Conservation (phyloP, 1,284 basidiomycete species). For the Sanghuangporus baumii region DNA sequence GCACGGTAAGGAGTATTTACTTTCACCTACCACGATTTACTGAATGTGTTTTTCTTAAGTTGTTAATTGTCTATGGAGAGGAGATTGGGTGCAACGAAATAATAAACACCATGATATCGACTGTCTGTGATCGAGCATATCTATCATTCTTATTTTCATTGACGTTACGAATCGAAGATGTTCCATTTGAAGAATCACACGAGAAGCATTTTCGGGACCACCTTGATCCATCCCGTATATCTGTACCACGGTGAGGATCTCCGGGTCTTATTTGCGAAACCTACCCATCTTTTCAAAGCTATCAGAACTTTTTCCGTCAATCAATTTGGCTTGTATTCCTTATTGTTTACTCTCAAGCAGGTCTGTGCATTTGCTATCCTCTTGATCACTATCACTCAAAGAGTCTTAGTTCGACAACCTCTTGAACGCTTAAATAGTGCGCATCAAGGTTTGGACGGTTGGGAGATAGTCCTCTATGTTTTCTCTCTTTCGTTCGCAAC, state of each 20-base stretch:
- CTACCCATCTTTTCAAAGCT: slow-evolving; percentile 34
- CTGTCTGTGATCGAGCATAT: slow-evolving; percentile 38
- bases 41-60: slow-evolving; percentile 35
- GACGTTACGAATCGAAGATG: slow-evolving; percentile 37
- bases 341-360: slow-evolving; percentile 81
- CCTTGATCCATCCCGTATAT: slow-evolving; percentile 73
- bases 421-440: slow-evolving; percentile 52
- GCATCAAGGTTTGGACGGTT: slow-evolving; percentile 55
- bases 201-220: slow-evolving; percentile 60
- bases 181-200: slow-evolving; percentile 50
- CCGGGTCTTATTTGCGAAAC: background rate
- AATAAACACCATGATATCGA: slow-evolving; percentile 65
- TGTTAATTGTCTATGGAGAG: slow-evolving; percentile 71
- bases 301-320: slow-evolving; percentile 75
- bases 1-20: slow-evolving; percentile 44
- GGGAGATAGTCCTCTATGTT: slow-evolving; percentile 75
- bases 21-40: background rate
- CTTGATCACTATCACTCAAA: background rate
- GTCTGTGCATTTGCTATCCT: slow-evolving; percentile 31
- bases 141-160: background rate
- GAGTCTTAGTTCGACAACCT: slow-evolving; percentile 58
- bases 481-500: slow-evolving; percentile 71
- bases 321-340: slow-evolving; percentile 83
- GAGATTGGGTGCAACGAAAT: slow-evolving; percentile 75
- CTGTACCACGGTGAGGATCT: slow-evolving; percentile 67